Base-by-base conservation (phyloP, 2,329 filamentous ascomycete species). In the Alternaria dauci region DNA sequence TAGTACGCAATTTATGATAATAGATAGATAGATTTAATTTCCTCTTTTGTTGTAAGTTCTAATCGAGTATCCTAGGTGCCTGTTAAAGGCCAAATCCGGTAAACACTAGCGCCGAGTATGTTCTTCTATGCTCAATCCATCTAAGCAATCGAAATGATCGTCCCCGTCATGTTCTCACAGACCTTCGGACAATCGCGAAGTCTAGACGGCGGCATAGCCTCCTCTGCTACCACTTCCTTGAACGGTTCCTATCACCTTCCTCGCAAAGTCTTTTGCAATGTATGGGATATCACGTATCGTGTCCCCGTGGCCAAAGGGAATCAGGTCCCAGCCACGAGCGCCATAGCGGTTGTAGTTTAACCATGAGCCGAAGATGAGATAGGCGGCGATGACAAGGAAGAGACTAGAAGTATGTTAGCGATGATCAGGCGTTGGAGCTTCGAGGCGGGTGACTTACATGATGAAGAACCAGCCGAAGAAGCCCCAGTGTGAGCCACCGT, bases 341-440 rank as follows among this genome's bases (percentile, higher is more conserved):
- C 94, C 94, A 79, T 97, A 97, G 63, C 94, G 91, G 82, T 93
- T 97, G 85, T 98, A 98, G 84, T 98, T 98, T 78, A 98, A 89
- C 95, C 95, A 99, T 20, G 94, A 96, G 66, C 94, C 94, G 75
- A 98, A 98, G 78, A 98, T 97, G 67, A 99, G 89, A 81, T 98
- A 99, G 25, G 94, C 83, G 2, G 95, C 93, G 41, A 89, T 90
- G 46, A 87, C 87, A 64, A 98, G 85, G 86, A 99, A 99, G 61
- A 90, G 81, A 69, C 94, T 97, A 67, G 32, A 18, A 8, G 7
- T 8, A 9, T 26, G 20, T 50, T 26, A 50, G 46, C 16, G 34
- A 50, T 14, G 16, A 23, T n/a, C 3, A 5, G 8, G 4, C 20
- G 6, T 11, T 38, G 9, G 20, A 38, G 20, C 9, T 36, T 6